Conservation (phyloP, 169 alveolate genomes). For the Cryptosporidium canis region DNA sequence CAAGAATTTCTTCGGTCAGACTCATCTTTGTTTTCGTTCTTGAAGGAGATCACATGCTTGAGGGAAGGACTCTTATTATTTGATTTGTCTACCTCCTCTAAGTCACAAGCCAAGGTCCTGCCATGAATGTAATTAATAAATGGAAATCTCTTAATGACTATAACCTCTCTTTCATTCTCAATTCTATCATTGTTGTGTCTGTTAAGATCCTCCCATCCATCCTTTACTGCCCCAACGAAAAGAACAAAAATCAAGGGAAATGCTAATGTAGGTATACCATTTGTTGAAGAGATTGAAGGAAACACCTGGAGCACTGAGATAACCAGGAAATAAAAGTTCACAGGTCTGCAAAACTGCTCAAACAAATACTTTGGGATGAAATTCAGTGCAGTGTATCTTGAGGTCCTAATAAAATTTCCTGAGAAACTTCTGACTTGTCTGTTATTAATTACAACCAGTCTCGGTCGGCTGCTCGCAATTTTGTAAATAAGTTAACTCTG, state of each 20-base stretch:
- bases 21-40: background rate
- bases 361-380: slow-evolving; percentile 77
- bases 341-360: slow-evolving; percentile 79
- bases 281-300: slow-evolving; percentile 77
- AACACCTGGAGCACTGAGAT: slow-evolving; percentile 78
- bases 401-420: slow-evolving; percentile 66
- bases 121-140: slow-evolving; percentile 22
- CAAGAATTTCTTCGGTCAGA: background rate
- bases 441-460: slow-evolving; percentile 66
- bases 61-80: slow-evolving; percentile 10
- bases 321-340: slow-evolving; percentile 77
- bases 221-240: slow-evolving; percentile 83
- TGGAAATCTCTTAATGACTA: slow-evolving; percentile 13
- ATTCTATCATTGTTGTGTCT: slow-evolving; percentile 77
- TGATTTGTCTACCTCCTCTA: slow-evolving; percentile 2
- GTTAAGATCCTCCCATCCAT: slow-evolving; percentile 82
- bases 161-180: slow-evolving; percentile 75
- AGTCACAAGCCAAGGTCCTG: slow-evolving; percentile 37
- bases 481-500: background rate
- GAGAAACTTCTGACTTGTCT: slow-evolving; percentile 68
- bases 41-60: slow-evolving; percentile 23
- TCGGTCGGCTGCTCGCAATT: slow-evolving; percentile 32
- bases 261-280: slow-evolving; percentile 76
- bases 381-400: slow-evolving; percentile 78
- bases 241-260: slow-evolving; percentile 83